Evolutionary conservation across 805 yeast genomes (phyloP).

Genomic region (Wickerhamomyces bisporus): DNA sequence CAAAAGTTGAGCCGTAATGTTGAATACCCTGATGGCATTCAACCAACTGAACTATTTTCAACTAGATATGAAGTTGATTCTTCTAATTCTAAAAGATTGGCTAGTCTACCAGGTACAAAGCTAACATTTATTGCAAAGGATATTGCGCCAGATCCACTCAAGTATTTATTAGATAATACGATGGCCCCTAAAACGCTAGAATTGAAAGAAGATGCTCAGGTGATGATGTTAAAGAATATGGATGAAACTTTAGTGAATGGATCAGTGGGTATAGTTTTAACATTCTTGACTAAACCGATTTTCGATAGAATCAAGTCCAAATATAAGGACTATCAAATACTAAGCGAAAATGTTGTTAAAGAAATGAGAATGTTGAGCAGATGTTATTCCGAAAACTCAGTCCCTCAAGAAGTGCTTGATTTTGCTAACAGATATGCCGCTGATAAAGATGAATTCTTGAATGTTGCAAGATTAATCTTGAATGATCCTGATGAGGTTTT

Average conservation of each 20-base stretch:
- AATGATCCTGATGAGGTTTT: slow-evolving; percentile 17
- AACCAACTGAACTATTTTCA: slow-evolving; percentile 86
- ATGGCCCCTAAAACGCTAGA: slow-evolving; percentile 65
- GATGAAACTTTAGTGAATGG: slow-evolving; percentile 85
- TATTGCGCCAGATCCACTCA: slow-evolving; percentile 20
- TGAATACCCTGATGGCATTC: slow-evolving; percentile 63
- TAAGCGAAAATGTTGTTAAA: slow-evolving; percentile 15
- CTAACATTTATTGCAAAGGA: slow-evolving; percentile 44
- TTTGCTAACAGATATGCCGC: slow-evolving; percentile 16
- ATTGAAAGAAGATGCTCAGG: slow-evolving; percentile 85
- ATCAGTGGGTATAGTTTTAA: slow-evolving; percentile 68
- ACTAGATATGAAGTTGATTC: slow-evolving; percentile 79
- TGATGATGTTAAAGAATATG: slow-evolving; percentile 83
- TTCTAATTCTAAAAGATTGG: slow-evolving; percentile 57
- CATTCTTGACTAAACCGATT: slow-evolving; percentile 28
- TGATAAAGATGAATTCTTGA: slow-evolving; percentile 12
- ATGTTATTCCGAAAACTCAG: slow-evolving; percentile 22
- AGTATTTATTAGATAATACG: slow-evolving; percentile 43
- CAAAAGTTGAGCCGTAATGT: slow-evolving; percentile 51
- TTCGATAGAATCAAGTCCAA: slow-evolving; percentile 18
- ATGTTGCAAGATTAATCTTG: slow-evolving; percentile 17
- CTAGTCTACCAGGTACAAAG: slow-evolving; percentile 41
- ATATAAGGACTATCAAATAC: slow-evolving; percentile 5
- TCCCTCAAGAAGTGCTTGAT: slow-evolving; percentile 24
- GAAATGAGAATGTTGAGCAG: slow-evolving; percentile 26